A percentile compares a stretch with the other conserved stretches of the same genome.
These are phyloP conservation scores for Pseudocercospora eumusae DNA, from an alignment of 2,329 filamentous ascomycete genomes.

Conservation along the genomic window DNA sequence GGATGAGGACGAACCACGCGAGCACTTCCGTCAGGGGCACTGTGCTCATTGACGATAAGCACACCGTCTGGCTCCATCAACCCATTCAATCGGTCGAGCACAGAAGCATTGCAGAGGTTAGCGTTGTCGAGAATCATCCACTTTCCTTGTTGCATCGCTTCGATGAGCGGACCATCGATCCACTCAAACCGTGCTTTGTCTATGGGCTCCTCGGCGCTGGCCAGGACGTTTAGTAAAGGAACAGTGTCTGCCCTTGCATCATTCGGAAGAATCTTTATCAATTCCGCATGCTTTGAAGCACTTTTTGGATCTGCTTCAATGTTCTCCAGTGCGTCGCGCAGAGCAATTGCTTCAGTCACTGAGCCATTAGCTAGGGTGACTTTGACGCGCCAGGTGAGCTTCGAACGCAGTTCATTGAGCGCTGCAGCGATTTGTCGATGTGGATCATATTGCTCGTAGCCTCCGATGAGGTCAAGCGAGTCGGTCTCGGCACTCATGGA, in stretches of 20 bases:
- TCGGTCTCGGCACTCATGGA: constrained; percentile 94
- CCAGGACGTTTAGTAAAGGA: constrained; percentile 19
- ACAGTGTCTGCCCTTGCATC: constrained; percentile 10
- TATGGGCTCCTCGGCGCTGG: constrained; percentile 44
- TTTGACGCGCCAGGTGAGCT: constrained; percentile 22
- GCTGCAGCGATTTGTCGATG: constrained; percentile 51
- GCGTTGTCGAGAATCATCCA: constrained; percentile 98
- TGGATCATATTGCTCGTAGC: constrained; percentile 91
- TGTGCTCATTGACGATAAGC: constrained; percentile 91
- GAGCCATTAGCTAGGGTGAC: constrained; percentile 19
- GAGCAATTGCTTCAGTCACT: constrained; percentile 6
- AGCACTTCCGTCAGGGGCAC: constrained; percentile 76
- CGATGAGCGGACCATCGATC: constrained; percentile 89
- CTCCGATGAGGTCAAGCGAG: constrained; percentile 94
- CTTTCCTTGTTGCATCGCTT: constrained; percentile 79
- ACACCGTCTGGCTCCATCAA: constrained; percentile 86
- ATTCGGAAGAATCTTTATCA: constrained; percentile 17
- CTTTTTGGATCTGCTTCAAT: constrained; percentile 12
- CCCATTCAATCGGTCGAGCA: constrained; percentile 91
- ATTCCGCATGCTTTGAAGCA: background rate
- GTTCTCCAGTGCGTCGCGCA: constrained; percentile 15
- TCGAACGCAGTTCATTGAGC: constrained; percentile 24
- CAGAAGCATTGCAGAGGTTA: constrained; percentile 92
- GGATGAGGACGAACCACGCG: constrained; percentile 78
- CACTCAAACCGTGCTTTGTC: constrained; percentile 87